Percentiles rank a stretch among this genome's conserved stretches.
Conservation (phyloP, 495 filamentous ascomycete genomes). For the Penicillium flavigenum region DNA sequence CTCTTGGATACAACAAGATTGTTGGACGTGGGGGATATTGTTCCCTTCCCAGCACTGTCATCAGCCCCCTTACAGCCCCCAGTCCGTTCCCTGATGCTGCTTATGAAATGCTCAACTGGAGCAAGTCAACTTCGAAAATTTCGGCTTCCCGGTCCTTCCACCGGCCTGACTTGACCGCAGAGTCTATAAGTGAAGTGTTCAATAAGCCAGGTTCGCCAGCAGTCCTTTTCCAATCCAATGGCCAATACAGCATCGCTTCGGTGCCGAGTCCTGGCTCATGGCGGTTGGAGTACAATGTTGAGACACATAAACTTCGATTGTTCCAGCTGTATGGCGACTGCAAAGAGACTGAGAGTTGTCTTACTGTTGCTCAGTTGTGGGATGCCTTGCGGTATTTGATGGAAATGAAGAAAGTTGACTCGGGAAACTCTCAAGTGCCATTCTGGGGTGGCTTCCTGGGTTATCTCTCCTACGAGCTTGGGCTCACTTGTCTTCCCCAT, state of each 20-base stretch:
- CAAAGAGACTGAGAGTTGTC: conserved; percentile 18
- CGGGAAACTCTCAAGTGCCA: conserved; percentile 46
- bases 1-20: conserved; percentile 39
- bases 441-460: conserved; percentile 93
- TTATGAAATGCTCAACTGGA: conserved; percentile 41
- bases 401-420: conserved; percentile 46
- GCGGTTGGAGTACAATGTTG: conserved; percentile 42
- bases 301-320: conserved; percentile 24
- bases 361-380: conserved; percentile 42
- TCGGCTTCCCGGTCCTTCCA: conserved; percentile 33
- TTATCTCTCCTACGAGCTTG: conserved; percentile 86
- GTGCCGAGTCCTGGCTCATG: conserved; percentile 43
- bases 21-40: conserved; percentile 33
- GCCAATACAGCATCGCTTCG: conserved; percentile 42
- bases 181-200: conserved; percentile 37
- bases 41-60: conserved; percentile 26
- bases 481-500: conserved; percentile 54
- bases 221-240: conserved; percentile 46
- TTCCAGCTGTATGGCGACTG: conserved; percentile 21
- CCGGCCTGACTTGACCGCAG: conserved; percentile 26
- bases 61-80: conserved; percentile 24
- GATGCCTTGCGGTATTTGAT: conserved; percentile 53
- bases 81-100: conserved; percentile 31
- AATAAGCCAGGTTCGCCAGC: conserved; percentile 40
- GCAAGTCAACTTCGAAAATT: conserved; percentile 29